phyloP scores from a whole-genome alignment of 169 alveolate genomes.

The Blepharisma undulans region DNA sequence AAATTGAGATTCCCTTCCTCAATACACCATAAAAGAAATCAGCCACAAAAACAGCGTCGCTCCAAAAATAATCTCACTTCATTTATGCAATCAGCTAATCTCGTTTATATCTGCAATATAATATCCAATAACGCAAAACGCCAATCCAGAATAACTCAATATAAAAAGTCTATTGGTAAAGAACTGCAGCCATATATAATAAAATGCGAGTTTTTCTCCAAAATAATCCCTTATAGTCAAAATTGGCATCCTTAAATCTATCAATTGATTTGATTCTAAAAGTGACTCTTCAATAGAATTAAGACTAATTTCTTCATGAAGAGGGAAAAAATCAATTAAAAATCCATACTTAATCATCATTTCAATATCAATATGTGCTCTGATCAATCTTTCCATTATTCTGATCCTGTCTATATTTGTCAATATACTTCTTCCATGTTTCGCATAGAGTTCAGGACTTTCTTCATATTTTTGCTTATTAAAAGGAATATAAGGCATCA shows the following conservation, averaged over 20 bases:
- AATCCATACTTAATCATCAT: not conserved
- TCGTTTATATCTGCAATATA: not conserved
- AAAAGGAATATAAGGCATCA: conserved; percentile 31
- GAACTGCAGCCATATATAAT: conserved; percentile 44
- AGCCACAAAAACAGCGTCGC: conserved; percentile 50
- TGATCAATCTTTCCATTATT: not conserved
- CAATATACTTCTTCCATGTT: not conserved
- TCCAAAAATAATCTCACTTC: conserved; percentile 41
- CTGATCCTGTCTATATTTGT: conserved; percentile 40
- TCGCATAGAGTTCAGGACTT: not conserved
- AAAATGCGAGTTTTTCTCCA: conserved; percentile 55
- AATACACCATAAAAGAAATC: conserved; percentile 38
- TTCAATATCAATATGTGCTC: conserved; percentile 2
- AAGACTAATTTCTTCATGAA: conserved; percentile 28
- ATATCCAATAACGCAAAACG: conserved; percentile 32
- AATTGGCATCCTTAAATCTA: not conserved
- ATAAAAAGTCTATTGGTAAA: conserved; percentile 40
- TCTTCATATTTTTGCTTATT: not conserved
- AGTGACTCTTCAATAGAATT: not conserved
- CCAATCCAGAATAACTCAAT: not conserved
- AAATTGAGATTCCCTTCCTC: conserved; percentile 47
- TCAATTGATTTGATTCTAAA: not conserved
- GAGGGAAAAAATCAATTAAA: conserved; percentile 24
- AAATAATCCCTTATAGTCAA: conserved; percentile 36
- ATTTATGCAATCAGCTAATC: not conserved